A percentile compares a stretch with the other conserved stretches of the same genome.
Evolutionary conservation across 192 early-diverging fungal genomes (phyloP).

Genomic region (Backusella parvicylindrica): DNA sequence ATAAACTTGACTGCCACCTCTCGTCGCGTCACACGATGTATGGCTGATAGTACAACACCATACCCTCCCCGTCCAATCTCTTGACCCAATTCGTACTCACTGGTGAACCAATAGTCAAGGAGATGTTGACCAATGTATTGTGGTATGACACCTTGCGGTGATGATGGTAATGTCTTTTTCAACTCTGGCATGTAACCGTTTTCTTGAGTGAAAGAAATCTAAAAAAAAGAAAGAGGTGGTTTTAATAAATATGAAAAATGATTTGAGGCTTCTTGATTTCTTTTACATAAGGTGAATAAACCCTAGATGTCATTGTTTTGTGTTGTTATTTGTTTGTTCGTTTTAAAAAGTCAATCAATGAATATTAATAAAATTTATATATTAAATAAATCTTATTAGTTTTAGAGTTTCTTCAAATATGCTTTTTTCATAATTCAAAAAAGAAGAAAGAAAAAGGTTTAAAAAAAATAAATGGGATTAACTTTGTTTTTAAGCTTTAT

Average conservation of each 20-base stretch:
- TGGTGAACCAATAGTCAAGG: neutral
- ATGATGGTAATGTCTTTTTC: neutral
- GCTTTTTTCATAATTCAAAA: neutral
- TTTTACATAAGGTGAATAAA: neutral
- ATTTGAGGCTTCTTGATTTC: neutral
- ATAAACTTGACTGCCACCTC: conserved; percentile 78
- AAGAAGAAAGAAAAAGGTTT: neutral
- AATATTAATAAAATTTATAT: neutral
- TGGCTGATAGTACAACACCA: conserved; percentile 60
- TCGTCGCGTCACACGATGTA: conserved; percentile 39
- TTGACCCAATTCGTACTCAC: conserved; percentile 38
- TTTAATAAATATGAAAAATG: neutral
- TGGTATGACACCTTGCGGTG: neutral
- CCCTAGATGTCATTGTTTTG: neutral
- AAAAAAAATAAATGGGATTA: neutral
- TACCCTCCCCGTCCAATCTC: conserved; percentile 66
- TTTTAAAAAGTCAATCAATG: neutral
- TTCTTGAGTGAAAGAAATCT: neutral
- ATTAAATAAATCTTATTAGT: neutral
- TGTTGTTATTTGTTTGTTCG: neutral
- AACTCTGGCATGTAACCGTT: neutral
- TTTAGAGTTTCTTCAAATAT: neutral
- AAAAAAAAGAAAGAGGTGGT: neutral
- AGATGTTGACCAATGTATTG: neutral
- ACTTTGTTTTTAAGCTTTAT: neutral